These are phyloP conservation scores for Mucor racemosus DNA, from an alignment of 371 early-diverging fungal genomes.

Conservation along the genomic window DNA sequence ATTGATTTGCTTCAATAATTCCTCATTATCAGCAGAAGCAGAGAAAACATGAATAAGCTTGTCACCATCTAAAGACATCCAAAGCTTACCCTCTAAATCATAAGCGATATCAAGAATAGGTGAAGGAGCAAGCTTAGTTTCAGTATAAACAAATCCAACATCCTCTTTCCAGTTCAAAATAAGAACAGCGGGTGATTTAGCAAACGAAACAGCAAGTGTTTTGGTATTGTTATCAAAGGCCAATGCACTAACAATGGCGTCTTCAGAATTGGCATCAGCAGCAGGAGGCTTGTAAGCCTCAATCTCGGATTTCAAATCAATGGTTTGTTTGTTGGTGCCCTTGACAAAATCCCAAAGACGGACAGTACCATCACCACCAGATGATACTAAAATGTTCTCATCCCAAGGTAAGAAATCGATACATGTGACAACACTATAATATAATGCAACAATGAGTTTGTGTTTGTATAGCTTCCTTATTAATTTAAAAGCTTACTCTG, in stretches of 20 bases:
- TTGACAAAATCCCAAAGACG: conserved; percentile 77
- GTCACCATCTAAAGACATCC: conserved; percentile 35
- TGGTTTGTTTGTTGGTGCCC: conserved; percentile 45
- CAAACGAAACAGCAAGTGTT: conserved; percentile 40
- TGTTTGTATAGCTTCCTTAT: too few relatives aligned
- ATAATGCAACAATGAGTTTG: background rate
- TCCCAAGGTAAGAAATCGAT: conserved; percentile 58
- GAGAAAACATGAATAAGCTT: conserved; percentile 5
- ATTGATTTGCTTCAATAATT: conserved; percentile 46
- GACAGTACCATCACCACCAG: conserved; percentile 87
- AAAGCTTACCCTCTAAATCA: conserved; percentile 37
- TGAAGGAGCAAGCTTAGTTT: conserved; percentile 32
- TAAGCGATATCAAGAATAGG: conserved; percentile 38
- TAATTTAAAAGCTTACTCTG: conserved; percentile 57
- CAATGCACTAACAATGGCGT: conserved; percentile 39
- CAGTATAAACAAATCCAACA: conserved; percentile 26
- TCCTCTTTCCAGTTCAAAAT: conserved; percentile 37
- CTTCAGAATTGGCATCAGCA: conserved; percentile 47
- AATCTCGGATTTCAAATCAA: conserved; percentile 50
- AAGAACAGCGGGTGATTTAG: conserved; percentile 45
- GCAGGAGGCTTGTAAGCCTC: conserved; percentile 49
- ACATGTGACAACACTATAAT: conserved; percentile 67
- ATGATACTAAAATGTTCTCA: conserved; percentile 68
- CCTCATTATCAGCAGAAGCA: conserved; percentile 14
- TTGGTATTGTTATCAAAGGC: conserved; percentile 28